Evolutionary conservation across 495 filamentous ascomycete species (phyloP).

Genomic region (Penicillium odoratum): DNA sequence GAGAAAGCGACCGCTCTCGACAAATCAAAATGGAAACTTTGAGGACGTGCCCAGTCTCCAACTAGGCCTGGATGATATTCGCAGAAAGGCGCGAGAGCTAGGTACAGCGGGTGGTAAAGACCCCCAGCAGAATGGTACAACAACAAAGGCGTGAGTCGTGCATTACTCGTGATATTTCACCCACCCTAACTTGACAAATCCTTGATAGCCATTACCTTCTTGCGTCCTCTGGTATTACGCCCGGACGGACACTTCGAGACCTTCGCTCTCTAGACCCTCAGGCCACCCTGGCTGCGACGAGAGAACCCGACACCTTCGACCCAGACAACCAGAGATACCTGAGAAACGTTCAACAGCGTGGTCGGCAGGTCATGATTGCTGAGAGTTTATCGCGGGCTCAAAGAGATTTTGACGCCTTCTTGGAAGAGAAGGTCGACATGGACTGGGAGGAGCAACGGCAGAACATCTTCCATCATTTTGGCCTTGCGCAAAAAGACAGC

Average conservation of each 20-base stretch:
- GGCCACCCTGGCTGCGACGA: conserved; percentile 42
- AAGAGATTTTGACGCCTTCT: conserved; percentile 84
- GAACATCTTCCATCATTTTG: conserved; percentile 94
- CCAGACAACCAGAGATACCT: conserved; percentile 83
- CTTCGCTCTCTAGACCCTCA: conserved; percentile 61
- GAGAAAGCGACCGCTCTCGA: conserved; percentile 48
- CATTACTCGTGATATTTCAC: background rate
- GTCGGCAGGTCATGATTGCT: conserved; percentile 84
- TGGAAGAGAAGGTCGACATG: conserved; percentile 91
- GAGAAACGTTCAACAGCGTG: conserved; percentile 80
- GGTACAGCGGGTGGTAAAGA: conserved; percentile 53
- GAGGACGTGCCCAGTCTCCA: conserved; percentile 62
- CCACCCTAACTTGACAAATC: conserved; percentile 8
- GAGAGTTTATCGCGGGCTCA: conserved; percentile 84
- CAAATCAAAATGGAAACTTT: conserved; percentile 41
- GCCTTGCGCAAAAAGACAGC: conserved; percentile 67
- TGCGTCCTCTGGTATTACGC: conserved; percentile 83
- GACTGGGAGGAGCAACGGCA: conserved; percentile 94
- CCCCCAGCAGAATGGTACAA: conserved; percentile 44
- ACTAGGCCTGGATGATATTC: conserved; percentile 82
- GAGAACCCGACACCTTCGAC: conserved; percentile 54
- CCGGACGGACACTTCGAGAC: conserved; percentile 74
- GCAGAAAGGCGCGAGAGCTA: conserved; percentile 77
- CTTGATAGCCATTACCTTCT: conserved; percentile 71
- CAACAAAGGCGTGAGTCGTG: conserved; percentile 63